phyloP scores from a whole-genome alignment of 1,284 basidiomycete genomes.

The Melampsora larici-populina region DNA sequence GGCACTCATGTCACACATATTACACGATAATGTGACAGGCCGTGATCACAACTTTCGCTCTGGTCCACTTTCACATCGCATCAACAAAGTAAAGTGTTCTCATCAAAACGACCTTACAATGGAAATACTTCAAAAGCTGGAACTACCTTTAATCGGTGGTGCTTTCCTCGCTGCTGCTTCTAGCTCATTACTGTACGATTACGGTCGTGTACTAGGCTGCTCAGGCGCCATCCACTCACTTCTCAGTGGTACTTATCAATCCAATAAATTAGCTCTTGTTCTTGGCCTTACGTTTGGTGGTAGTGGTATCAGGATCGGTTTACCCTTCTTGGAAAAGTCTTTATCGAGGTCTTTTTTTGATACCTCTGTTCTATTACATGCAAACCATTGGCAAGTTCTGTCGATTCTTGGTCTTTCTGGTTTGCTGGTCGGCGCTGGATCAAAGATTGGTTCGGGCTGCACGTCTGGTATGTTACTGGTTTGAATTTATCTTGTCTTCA shows the following conservation, averaged over 20 bases:
- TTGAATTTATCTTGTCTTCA: background rate
- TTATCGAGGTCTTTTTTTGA: slow-evolving; percentile 7
- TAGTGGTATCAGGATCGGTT: slow-evolving; percentile 3
- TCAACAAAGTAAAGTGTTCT: too few species aligned
- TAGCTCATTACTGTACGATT: background rate
- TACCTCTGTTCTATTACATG: slow-evolving; percentile 1
- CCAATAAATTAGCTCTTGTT: background rate
- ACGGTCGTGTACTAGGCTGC: background rate
- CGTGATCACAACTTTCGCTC: too few species aligned
- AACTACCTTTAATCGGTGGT: background rate
- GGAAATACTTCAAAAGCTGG: background rate
- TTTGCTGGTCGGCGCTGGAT: slow-evolving; percentile 7
- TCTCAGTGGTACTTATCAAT: background rate
- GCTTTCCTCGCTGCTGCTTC: background rate
- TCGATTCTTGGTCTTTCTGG: slow-evolving; percentile 13
- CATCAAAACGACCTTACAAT: too few species aligned
- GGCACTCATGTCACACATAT: too few species aligned
- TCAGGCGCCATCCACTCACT: background rate
- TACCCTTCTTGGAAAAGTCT: background rate
- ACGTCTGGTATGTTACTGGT: slow-evolving; percentile 19
- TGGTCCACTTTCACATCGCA: too few species aligned
- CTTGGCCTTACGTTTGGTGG: slow-evolving; percentile 9
- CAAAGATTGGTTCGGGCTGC: slow-evolving; percentile 20
- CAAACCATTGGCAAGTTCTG: background rate
- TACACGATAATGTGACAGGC: too few species aligned